These are phyloP conservation scores for Crithidia expoeki DNA, from an alignment of 208 protist species.

Conservation along the genomic window DNA sequence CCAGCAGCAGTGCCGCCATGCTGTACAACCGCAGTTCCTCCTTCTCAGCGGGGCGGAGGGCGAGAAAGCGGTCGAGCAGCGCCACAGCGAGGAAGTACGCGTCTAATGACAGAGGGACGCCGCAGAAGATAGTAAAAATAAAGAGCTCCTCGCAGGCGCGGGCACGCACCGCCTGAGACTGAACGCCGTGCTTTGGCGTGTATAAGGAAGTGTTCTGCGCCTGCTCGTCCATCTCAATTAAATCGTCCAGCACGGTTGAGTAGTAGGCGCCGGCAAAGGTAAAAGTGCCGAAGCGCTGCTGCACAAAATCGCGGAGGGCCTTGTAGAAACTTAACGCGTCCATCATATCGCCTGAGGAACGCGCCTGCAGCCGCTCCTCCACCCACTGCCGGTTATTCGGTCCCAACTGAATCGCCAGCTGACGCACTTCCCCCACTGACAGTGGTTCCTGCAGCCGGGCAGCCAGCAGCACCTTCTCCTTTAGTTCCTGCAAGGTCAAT, in stretches of 20 bases:
- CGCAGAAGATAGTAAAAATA: conserved; percentile 35
- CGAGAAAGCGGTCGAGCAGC: conserved; percentile 86
- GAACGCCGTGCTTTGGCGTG: conserved; percentile 18
- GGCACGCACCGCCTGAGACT: conserved; percentile 31
- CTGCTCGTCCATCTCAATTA: conserved; percentile 70
- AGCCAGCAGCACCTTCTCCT: conserved; percentile 60
- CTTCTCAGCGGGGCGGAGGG: conserved; percentile 48
- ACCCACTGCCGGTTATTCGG: conserved; percentile 34
- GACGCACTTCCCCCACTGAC: conserved; percentile 23
- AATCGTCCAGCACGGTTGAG: conserved; percentile 52
- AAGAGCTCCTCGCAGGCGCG: conserved; percentile 53
- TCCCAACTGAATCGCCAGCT: conserved; percentile 43
- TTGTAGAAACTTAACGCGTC: conserved; percentile 26
- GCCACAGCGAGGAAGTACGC: conserved; percentile 82
- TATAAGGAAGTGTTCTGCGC: conserved; percentile 25
- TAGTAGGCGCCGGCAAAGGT: conserved; percentile 56
- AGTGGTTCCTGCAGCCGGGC: conserved; percentile 51
- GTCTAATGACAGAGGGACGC: conserved; percentile 52
- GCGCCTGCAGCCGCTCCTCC: conserved; percentile 30
- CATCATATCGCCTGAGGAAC: background rate
- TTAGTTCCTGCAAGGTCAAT: conserved; percentile 49
- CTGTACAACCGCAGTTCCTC: conserved; percentile 58
- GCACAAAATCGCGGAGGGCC: conserved; percentile 32
- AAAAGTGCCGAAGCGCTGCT: conserved; percentile 27
- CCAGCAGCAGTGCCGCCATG: conserved; percentile 94